These are phyloP conservation scores for Carex arenaria DNA, from an alignment of 202 grass and related monocot species.

Conservation along the genomic window DNA sequence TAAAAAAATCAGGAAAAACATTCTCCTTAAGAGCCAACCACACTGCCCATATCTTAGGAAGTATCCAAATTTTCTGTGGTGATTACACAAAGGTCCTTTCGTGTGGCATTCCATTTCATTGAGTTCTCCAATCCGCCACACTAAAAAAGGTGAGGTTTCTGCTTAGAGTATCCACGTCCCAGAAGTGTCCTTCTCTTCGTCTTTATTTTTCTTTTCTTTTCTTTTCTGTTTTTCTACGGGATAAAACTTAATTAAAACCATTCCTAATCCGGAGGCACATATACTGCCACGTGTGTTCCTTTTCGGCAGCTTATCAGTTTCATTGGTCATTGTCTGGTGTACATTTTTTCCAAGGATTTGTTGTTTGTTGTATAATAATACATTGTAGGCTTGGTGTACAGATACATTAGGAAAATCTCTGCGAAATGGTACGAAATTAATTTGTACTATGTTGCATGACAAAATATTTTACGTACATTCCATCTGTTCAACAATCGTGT, in stretches of 20 bases:
- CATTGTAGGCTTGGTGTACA: not conserved
- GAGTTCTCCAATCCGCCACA: not conserved
- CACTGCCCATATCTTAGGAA: not conserved
- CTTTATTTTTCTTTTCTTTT: too few species aligned
- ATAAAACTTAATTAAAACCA: not conserved
- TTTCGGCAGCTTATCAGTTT: conserved; percentile 3
- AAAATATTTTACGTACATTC: not conserved
- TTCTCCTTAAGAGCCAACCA: too few species aligned
- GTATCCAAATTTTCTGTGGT: not conserved
- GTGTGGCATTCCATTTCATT: not conserved
- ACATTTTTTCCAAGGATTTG: not conserved
- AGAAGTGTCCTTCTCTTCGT: too few species aligned
- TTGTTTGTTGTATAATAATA: not conserved
- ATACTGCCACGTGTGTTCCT: conserved; percentile 17
- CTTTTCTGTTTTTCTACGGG: too few species aligned
- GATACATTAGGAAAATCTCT: not conserved
- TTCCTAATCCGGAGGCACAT: conserved; percentile 9
- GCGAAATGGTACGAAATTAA: not conserved
- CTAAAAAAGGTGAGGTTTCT: not conserved
- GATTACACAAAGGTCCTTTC: not conserved
- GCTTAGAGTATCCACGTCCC: not conserved
- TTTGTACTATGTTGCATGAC: not conserved
- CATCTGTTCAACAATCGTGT: too few species aligned
- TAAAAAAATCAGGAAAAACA: too few species aligned
- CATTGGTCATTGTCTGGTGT: not conserved